Base-by-base conservation (phyloP, 1,284 basidiomycete genomes). In the Cystobasidium slooffiae region DNA sequence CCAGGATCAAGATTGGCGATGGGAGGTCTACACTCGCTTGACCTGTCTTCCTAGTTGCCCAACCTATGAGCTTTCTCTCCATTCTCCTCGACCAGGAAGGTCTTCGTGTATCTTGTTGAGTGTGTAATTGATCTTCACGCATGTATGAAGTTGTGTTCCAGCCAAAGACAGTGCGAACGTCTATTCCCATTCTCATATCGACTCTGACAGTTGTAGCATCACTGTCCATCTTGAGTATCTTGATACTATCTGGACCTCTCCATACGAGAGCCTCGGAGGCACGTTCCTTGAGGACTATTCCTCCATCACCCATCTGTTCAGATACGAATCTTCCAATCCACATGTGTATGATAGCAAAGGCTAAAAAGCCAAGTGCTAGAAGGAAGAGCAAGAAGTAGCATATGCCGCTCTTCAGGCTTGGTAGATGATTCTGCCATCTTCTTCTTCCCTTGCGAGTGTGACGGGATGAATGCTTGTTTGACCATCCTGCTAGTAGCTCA, bases 261-360 rank as follows among this genome's bases (percentile, higher is more conserved):
- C 68, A 74, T 31, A 76, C 51, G 6, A 79, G 24, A 8, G 77
- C 78, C 7, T 77, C 64, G 55, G 68, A 46, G 3, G 73, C 76
- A 64, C 78, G 75, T 53, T 74, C 72, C 18, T 77, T 67, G 31
- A 74, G 3, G 5, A 55, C 62, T 10, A 61, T 51, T 8, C 65
- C 63, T 24, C 72, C 75, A 16, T 76, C 59, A 39, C 63, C 62
- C 14, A 70, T 44, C 22, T 78, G 77, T 59, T 79, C 78, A 20
- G 72, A 72, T 2, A 79, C 47, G 47, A 79, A 69, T 64, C 75
- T 77, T 16, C 78, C 78, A 56, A 79, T 31, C 78, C 78, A 78
- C 18, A 78, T 62, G 55, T 77, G 78, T 3, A 76, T 44, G 61
- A 78, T 41, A 7, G 76, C 75, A 66, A 77, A 65, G 6, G 67